Percentiles rank a stretch among this genome's conserved stretches.
These are phyloP conservation scores for Penicillium paxilli DNA, from an alignment of 495 filamentous ascomycete genomes.

Conservation along the genomic window DNA sequence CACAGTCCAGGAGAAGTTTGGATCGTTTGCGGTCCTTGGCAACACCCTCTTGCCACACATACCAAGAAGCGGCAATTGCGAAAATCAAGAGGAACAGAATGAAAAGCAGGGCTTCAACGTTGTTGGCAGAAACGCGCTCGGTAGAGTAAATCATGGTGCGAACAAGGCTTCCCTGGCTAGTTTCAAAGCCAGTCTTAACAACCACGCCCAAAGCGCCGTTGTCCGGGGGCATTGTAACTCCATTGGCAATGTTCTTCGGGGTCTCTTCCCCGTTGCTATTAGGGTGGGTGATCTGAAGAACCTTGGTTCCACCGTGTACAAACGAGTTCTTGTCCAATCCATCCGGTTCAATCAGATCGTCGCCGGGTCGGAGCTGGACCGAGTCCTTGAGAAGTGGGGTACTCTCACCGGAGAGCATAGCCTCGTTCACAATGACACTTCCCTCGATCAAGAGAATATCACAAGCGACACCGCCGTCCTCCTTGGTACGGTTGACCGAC, in stretches of 20 bases:
- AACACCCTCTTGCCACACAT: conserved; percentile 98
- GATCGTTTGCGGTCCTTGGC: conserved; percentile 89
- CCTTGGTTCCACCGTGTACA: conserved; percentile 95
- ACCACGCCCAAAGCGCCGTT: conserved; percentile 93
- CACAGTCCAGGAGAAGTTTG: conserved; percentile 94
- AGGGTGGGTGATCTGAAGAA: conserved; percentile 88
- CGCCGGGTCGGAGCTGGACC: conserved; percentile 81
- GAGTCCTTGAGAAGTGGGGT: conserved; percentile 97
- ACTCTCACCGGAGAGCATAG: conserved; percentile 98
- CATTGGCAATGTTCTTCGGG: conserved; percentile 62
- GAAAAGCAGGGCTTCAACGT: conserved; percentile 90
- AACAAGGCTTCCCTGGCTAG: conserved; percentile 94
- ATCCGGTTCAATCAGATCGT: conserved; percentile 84
- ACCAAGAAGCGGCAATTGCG: conserved; percentile 98
- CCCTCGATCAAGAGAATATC: conserved; percentile 96
- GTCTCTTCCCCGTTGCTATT: conserved; percentile 67
- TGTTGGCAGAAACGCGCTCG: conserved; percentile 96
- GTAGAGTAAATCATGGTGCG: conserved; percentile 99
- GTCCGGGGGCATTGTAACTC: conserved; percentile 77
- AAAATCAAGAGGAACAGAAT: conserved; percentile 97
- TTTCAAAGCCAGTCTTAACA: conserved; percentile 97
- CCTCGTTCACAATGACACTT: conserved; percentile 97
- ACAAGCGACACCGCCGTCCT: conserved; percentile 94
- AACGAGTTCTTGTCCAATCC: conserved; percentile 95
- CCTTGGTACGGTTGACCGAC: conserved; percentile 91